phyloP scores from a whole-genome alignment of 1,284 basidiomycete species.

The Puccinia coronata region DNA sequence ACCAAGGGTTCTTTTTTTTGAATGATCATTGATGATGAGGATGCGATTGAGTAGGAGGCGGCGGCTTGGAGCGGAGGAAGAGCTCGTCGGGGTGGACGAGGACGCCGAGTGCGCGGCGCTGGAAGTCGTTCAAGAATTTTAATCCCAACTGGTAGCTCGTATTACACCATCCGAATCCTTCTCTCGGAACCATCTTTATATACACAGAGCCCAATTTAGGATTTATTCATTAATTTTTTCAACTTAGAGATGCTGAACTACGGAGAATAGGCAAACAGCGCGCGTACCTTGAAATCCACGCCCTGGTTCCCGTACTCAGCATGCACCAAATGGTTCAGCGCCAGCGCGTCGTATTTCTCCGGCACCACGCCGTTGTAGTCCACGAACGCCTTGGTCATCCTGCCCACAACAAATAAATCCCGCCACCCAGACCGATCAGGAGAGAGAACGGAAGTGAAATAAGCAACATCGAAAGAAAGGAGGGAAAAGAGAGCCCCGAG shows the following conservation, averaged over 20 bases:
- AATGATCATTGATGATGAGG: too few species aligned
- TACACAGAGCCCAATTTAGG: too few species aligned
- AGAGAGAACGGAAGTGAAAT: neutral
- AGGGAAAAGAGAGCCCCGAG: neutral
- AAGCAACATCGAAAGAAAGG: neutral
- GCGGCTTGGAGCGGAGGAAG: constrained; percentile 61
- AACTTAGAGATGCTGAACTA: too few species aligned
- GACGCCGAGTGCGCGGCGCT: constrained; percentile 89
- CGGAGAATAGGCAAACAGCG: too few species aligned
- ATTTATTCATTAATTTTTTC: neutral
- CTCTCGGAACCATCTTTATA: constrained; percentile 27
- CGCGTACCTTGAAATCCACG: constrained; percentile 93
- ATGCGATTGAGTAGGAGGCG: neutral
- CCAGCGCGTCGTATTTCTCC: constrained; percentile 98
- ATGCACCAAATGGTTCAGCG: constrained; percentile 88
- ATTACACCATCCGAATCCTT: constrained; percentile 58
- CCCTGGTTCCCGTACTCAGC: constrained; percentile 99
- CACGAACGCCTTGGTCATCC: constrained; percentile 71
- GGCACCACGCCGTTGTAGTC: constrained; percentile 97
- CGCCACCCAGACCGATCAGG: too few species aligned
- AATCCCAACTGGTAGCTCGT: constrained; percentile 92
- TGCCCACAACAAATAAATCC: too few species aligned
- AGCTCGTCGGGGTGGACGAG: constrained; percentile 88
- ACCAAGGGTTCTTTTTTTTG: too few species aligned
- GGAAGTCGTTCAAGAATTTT: constrained; percentile 87